A percentile compares a stretch with the other conserved stretches of the same genome.
These are phyloP conservation scores for Bryum argenteum DNA, from an alignment of 225 moss, liverwort and hornwort species.

Conservation along the genomic window DNA sequence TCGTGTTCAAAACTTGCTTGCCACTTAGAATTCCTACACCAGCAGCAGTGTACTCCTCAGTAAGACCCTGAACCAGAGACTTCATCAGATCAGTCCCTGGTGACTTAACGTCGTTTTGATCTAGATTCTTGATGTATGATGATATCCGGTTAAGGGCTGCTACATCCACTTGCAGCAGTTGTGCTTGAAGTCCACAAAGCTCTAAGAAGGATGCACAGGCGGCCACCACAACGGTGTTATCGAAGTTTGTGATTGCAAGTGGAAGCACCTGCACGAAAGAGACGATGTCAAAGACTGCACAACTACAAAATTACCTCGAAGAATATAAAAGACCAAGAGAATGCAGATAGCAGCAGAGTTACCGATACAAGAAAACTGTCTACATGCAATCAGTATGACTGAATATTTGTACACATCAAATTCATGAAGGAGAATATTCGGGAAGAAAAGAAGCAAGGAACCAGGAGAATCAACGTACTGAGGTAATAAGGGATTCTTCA, in stretches of 20 bases:
- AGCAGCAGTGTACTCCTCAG: constrained; percentile 72
- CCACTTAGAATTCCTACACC: constrained; percentile 62
- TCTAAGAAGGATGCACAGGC: constrained; percentile 83
- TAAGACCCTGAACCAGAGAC: constrained; percentile 66
- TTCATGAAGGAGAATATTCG: not conserved
- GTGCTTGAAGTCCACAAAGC: constrained; percentile 83
- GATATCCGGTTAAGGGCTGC: constrained; percentile 77
- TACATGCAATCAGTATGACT: constrained; percentile 2
- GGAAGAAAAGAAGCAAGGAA: constrained; percentile 4
- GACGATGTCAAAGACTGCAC: constrained; percentile 21
- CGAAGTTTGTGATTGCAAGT: constrained; percentile 66
- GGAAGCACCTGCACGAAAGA: constrained; percentile 60
- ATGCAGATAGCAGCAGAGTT: constrained; percentile 9
- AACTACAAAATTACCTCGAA: constrained; percentile 14
- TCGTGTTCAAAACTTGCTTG: constrained; percentile 47
- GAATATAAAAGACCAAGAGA: constrained; percentile 3
- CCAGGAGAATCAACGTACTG: constrained; percentile 37
- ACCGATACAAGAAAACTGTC: not conserved
- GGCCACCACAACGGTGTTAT: constrained; percentile 74
- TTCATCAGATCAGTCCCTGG: constrained; percentile 40
- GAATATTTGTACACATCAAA: constrained; percentile 13
- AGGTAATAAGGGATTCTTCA: constrained; percentile 68
- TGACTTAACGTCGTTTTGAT: constrained; percentile 44
- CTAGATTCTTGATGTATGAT: constrained; percentile 52
- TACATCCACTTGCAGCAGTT: constrained; percentile 80